A percentile compares a stretch with the other conserved stretches of the same genome.
phyloP scores from a whole-genome alignment of 345 rosid species.

The Acer saccharum region DNA sequence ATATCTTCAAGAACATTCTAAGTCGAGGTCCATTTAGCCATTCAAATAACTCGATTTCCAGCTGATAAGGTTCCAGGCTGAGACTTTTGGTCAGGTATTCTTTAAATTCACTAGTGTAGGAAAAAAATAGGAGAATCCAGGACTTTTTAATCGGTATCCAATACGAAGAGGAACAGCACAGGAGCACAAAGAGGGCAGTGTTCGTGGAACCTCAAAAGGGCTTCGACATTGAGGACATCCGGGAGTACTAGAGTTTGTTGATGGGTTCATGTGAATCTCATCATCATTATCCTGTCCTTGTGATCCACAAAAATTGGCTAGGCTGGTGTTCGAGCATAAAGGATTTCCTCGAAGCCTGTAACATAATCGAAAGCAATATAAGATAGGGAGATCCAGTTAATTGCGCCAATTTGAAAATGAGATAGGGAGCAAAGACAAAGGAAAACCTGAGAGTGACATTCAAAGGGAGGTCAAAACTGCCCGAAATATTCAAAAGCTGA shows the following conservation, averaged over 20 bases:
- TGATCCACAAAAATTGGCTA: constrained; percentile 50
- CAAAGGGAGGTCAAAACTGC: constrained; percentile 56
- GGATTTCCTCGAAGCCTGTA: constrained; percentile 95
- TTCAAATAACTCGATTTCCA: constrained; percentile 40
- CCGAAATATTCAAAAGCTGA: constrained; percentile 54
- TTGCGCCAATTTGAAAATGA: background rate
- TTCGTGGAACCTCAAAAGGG: constrained; percentile 54
- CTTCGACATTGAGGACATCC: constrained; percentile 63
- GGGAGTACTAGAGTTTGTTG: constrained; percentile 25
- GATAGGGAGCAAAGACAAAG: constrained; percentile 30
- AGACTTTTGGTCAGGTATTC: constrained; percentile 58
- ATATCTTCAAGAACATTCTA: constrained; percentile 62
- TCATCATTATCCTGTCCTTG: constrained; percentile 13
- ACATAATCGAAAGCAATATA: constrained; percentile 18
- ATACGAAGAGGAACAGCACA: constrained; percentile 79
- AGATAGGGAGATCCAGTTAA: background rate
- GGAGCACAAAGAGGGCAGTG: constrained; percentile 49
- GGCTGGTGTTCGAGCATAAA: constrained; percentile 46
- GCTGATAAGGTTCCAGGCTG: constrained; percentile 47
- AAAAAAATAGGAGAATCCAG: constrained; percentile 66
- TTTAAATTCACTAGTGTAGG: constrained; percentile 53
- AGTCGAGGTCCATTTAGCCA: constrained; percentile 86
- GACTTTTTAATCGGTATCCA: constrained; percentile 88
- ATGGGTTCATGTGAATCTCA: constrained; percentile 16
- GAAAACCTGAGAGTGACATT: constrained; percentile 78